Evolutionary conservation across 1,284 basidiomycete genomes (phyloP).

Genomic region (Malassezia pachydermatis): DNA sequence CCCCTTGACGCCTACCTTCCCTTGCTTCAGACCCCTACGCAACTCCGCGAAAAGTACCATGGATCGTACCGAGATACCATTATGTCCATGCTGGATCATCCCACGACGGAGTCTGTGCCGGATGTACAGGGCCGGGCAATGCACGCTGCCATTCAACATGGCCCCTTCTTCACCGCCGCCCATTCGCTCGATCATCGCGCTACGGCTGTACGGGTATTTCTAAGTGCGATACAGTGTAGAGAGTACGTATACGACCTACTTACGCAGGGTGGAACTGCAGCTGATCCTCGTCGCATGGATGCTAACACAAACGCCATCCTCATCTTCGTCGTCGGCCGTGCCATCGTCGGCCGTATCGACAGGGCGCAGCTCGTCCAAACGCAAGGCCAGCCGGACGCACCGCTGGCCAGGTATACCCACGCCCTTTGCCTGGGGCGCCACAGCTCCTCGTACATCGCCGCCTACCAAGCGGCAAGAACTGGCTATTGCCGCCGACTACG

Average conservation of each 20-base stretch:
- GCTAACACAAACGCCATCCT: not conserved
- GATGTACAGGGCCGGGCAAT: not conserved
- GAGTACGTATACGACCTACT: slow-evolving; percentile 5
- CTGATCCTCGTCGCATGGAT: slow-evolving; percentile 8
- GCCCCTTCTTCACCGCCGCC: too few relatives aligned
- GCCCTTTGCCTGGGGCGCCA: slow-evolving; percentile 3
- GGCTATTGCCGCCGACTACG: not conserved
- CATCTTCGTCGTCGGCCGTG: not conserved
- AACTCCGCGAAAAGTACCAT: slow-evolving; percentile 8
- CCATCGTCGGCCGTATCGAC: not conserved
- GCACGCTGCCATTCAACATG: not conserved
- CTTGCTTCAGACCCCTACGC: slow-evolving; percentile 4
- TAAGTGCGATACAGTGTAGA: slow-evolving; percentile 8
- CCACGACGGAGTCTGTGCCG: not conserved
- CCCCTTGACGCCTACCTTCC: not conserved
- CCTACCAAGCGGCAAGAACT: not conserved
- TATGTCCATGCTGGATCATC: not conserved
- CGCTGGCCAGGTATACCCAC: slow-evolving; percentile 5
- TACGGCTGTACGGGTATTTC: not conserved
- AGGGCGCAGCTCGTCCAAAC: not conserved
- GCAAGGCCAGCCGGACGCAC: not conserved
- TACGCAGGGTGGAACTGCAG: slow-evolving; percentile 13
- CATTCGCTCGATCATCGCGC: too few relatives aligned
- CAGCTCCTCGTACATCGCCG: not conserved
- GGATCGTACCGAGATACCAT: not conserved